A percentile compares a stretch with the other conserved stretches of the same genome.
These are phyloP conservation scores for Karstenula rhodostoma DNA, from an alignment of 2,329 filamentous ascomycete species.

Conservation along the genomic window DNA sequence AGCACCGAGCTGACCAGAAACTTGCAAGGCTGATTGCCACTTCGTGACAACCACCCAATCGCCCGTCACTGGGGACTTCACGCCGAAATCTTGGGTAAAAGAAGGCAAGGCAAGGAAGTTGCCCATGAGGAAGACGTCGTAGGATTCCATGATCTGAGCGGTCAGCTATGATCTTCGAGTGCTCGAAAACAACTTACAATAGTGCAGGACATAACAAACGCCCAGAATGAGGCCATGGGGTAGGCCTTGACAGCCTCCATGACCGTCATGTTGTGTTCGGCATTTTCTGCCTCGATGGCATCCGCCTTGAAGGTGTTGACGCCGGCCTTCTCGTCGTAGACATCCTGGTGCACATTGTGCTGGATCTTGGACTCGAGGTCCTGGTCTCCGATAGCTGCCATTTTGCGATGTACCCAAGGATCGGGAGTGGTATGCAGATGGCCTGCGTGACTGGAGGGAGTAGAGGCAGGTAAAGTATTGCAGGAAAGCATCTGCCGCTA, in stretches of 20 bases:
- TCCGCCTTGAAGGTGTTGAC: conserved; percentile 58
- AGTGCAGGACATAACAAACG: conserved; percentile 64
- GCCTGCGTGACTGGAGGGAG: not conserved
- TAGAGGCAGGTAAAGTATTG: conserved; percentile 3
- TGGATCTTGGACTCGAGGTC: conserved; percentile 12
- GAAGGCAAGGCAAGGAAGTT: conserved; percentile 63
- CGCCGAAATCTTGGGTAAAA: conserved; percentile 60
- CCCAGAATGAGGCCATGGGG: conserved; percentile 63
- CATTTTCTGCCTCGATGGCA: conserved; percentile 66
- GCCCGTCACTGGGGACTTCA: conserved; percentile 35
- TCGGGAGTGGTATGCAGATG: conserved; percentile 5
- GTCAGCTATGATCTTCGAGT: conserved; percentile 22
- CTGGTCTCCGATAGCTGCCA: conserved; percentile 8
- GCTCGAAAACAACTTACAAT: conserved; percentile 53
- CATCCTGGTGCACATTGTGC: conserved; percentile 2
- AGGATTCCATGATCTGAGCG: conserved; percentile 69
- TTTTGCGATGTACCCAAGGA: conserved; percentile 1
- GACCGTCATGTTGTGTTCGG: conserved; percentile 61
- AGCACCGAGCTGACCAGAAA: conserved; percentile 65
- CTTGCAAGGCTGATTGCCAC: conserved; percentile 68
- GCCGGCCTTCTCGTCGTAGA: conserved; percentile 49
- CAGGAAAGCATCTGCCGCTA: not conserved
- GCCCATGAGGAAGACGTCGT: conserved; percentile 68
- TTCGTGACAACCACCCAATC: conserved; percentile 56
- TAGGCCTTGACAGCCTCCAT: conserved; percentile 60